Evolutionary conservation across 2,329 filamentous ascomycete genomes (phyloP).

Genomic region (Cryphonectria carpinicola): DNA sequence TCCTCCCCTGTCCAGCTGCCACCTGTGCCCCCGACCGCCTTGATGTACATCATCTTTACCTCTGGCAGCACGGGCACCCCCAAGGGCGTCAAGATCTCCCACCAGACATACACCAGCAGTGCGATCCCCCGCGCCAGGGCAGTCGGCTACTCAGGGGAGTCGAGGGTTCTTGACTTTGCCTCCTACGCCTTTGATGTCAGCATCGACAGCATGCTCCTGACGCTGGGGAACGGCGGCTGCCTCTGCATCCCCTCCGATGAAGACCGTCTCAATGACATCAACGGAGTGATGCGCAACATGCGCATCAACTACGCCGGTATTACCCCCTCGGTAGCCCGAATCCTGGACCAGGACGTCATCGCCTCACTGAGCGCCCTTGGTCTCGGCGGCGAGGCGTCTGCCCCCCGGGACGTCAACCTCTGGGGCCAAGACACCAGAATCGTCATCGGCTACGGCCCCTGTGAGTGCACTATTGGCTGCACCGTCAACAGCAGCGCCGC

Average conservation of each 20-base stretch:
- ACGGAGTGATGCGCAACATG: slow-evolving; percentile 32
- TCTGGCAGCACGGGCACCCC: slow-evolving; percentile 60
- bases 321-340: slow-evolving; percentile 54
- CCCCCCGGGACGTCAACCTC: slow-evolving; percentile 50
- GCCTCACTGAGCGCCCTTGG: slow-evolving; percentile 52
- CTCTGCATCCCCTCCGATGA: slow-evolving; percentile 57
- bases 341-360: slow-evolving; percentile 51
- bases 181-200: slow-evolving; percentile 48
- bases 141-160: slow-evolving; percentile 46
- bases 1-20: slow-evolving; percentile 27
- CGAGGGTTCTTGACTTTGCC: slow-evolving; percentile 37
- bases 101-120: slow-evolving; percentile 35
- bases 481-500: slow-evolving; percentile 35
- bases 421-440: slow-evolving; percentile 53
- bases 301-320: slow-evolving; percentile 54
- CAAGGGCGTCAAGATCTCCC: slow-evolving; percentile 53
- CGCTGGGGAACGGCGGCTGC: slow-evolving; percentile 44
- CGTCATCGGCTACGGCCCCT: slow-evolving; percentile 57
- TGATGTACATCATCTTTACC: slow-evolving; percentile 55
- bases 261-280: slow-evolving; percentile 50
- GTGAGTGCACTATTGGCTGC: slow-evolving; percentile 54
- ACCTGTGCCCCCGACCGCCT: slow-evolving; percentile 26
- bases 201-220: slow-evolving; percentile 46
- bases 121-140: slow-evolving; percentile 44
- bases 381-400: slow-evolving; percentile 58